Evolutionary conservation across 2,329 filamentous ascomycete genomes (phyloP), one percentile per base, ranked within the genome.

Genomic region (Chaetomium sp.): DNA sequence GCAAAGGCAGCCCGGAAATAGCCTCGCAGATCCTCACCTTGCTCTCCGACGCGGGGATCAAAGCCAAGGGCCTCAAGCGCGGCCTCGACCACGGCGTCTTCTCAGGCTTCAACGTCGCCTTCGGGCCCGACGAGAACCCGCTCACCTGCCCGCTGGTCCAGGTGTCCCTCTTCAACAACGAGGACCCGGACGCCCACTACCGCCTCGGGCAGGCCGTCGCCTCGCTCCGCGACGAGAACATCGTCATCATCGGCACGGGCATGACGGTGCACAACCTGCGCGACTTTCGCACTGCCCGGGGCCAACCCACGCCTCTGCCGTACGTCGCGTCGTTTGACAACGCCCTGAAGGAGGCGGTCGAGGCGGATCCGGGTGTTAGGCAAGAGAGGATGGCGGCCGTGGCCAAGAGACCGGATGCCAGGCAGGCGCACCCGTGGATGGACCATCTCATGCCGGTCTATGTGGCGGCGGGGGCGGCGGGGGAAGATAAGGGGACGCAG

Each of bases 11-110:
- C 53, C 82, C 82, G 3, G 79, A 83, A 45, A 74, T 92, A 7
- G 87, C 88, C 1, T 76, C 82, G 27, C 82, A 81, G 59, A 81
- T 92, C 61, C 81, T 90, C 42, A 73, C 76, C 19, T 74, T 83
- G 58, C 78, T 92, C 6, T 76, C 78, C 3, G 74, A 81, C 4
- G 83, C 85, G 0, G 86, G 85, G 1, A 88, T 91, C 68, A 78
- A 84, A 60, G 83, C 85, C 1, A 78, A 85, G 66, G 83, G 83
- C 2, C 83, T 87, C 0, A 82, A 84, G 54, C 80, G 90, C 49
- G 90, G 90, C 0, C 79, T 92, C 0, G 90, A 93, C 71, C 90
- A 93, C 72, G 90, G 90, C 23, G 89, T 92, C 27, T 93, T 89
- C 82, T 87, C 85, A 0, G 85, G 85, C 12, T 92, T 92, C 74